Percentiles rank a stretch among this genome's conserved stretches.
phyloP scores from a whole-genome alignment of 495 filamentous ascomycete species.

The Cetradonia linearis region DNA sequence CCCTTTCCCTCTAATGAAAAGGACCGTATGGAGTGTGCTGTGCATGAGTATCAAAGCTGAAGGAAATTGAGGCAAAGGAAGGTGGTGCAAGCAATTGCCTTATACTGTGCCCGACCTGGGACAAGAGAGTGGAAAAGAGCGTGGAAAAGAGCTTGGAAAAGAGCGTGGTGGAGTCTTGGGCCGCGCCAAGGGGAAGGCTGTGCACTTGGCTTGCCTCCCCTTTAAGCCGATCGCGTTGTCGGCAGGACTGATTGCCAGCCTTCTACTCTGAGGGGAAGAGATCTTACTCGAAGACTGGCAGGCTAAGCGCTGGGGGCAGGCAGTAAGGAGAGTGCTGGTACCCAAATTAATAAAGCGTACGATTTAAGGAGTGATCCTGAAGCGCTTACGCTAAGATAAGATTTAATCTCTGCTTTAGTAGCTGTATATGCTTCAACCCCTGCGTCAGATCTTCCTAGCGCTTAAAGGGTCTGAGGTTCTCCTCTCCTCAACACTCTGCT shows the following conservation, averaged over 20 bases:
- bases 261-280: background rate
- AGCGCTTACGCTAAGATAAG: conserved; percentile 4
- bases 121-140: too few species aligned
- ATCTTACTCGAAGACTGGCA: background rate
- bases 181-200: conserved; percentile 4
- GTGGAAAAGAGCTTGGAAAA: too few species aligned
- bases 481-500: background rate
- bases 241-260: background rate
- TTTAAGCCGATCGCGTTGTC: conserved; percentile 1
- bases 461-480: background rate
- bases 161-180: background rate
- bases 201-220: conserved; percentile 9
- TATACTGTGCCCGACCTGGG: conserved; percentile 1
- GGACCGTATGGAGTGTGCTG: background rate
- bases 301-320: background rate
- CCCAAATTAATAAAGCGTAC: too few species aligned
- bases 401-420: too few species aligned
- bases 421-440: too few species aligned
- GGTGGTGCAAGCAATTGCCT: conserved; percentile 5
- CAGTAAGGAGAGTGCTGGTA: background rate
- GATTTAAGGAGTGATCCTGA: background rate
- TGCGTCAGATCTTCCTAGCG: conserved; percentile 4
- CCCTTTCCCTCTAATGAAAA: background rate
- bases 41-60: background rate
- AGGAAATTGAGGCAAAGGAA: background rate